These are phyloP conservation scores for Moricandia arvensis DNA, from an alignment of 345 rosid species.

Conservation along the genomic window DNA sequence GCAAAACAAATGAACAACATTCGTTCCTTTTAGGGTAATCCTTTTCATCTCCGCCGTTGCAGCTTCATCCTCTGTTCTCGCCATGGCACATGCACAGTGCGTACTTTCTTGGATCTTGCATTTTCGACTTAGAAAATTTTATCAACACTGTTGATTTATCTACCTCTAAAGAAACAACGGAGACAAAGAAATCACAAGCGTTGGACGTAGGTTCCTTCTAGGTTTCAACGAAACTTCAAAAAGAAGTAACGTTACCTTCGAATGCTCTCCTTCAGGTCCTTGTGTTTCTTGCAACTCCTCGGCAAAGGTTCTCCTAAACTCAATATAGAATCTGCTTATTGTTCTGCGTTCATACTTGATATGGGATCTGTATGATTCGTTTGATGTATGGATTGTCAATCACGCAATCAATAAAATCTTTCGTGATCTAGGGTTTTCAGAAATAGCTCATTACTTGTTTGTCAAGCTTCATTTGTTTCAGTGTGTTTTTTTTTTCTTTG, in stretches of 20 bases:
- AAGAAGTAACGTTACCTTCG: constrained; percentile 40
- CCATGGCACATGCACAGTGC: constrained; percentile 21
- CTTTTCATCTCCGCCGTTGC: constrained; percentile 24
- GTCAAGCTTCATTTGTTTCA: background rate
- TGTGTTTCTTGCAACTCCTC: constrained; percentile 79
- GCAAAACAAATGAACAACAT: background rate
- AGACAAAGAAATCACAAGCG: constrained; percentile 32
- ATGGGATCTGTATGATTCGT: constrained; percentile 15
- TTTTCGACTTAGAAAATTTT: background rate
- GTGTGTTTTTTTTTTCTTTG: constrained; percentile 20
- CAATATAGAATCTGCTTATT: too few species aligned
- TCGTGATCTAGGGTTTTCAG: background rate
- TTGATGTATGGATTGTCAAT: constrained; percentile 1
- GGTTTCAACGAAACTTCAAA: constrained; percentile 48
- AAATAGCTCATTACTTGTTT: background rate
- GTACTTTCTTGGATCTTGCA: background rate
- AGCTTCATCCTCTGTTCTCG: constrained; percentile 14
- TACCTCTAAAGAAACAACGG: constrained; percentile 7
- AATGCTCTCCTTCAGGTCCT: constrained; percentile 88
- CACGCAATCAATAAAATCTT: background rate
- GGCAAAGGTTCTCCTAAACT: constrained; percentile 42
- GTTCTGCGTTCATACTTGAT: constrained; percentile 22
- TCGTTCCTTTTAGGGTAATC: background rate
- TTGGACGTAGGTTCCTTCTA: constrained; percentile 51
- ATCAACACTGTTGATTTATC: background rate